A percentile compares a stretch with the other conserved stretches of the same genome.
These are phyloP conservation scores for Zostera marina DNA, from an alignment of 116 monocot genomes.

Conservation along the genomic window DNA sequence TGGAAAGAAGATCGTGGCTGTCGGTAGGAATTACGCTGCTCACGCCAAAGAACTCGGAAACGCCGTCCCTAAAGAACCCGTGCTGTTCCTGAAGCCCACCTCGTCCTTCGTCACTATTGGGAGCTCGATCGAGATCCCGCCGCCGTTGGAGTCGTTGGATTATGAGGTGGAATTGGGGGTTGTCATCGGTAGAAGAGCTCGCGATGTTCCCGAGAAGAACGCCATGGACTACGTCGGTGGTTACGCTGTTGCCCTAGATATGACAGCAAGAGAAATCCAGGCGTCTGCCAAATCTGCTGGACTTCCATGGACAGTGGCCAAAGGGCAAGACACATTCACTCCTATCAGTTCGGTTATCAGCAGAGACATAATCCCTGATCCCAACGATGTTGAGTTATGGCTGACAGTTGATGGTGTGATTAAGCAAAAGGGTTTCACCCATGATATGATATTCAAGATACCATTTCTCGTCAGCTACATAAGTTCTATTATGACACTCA, in stretches of 20 bases:
- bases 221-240: constrained; percentile 96
- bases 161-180: constrained; percentile 98
- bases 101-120: constrained; percentile 74
- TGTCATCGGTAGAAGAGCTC: constrained; percentile 62
- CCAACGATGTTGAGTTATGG: constrained; percentile 86
- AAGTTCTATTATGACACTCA: constrained; percentile 84
- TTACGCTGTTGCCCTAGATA: constrained; percentile 97
- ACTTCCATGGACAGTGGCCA: constrained; percentile 92
- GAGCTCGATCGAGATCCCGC: constrained; percentile 79
- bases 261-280: constrained; percentile 98
- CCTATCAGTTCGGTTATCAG: constrained; percentile 92
- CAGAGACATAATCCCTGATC: constrained; percentile 54
- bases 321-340: constrained; percentile 98
- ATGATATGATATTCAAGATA: constrained; percentile 93
- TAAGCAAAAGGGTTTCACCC: constrained; percentile 86
- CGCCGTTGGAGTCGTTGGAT: constrained; percentile 54
- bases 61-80: constrained; percentile 83
- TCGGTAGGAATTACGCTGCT: constrained; percentile 86
- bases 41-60: constrained; percentile 93
- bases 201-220: constrained; percentile 40
- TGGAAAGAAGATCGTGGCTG: constrained; percentile 80
- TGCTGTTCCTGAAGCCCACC: constrained; percentile 94
- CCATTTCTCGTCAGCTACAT: constrained; percentile 92
- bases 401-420: constrained; percentile 87
- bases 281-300: constrained; percentile 87